A percentile compares a stretch with the other conserved stretches of the same genome.
phyloP scores from a whole-genome alignment of 108 stramenopile species.

The Stephanodiscus minutulus region DNA sequence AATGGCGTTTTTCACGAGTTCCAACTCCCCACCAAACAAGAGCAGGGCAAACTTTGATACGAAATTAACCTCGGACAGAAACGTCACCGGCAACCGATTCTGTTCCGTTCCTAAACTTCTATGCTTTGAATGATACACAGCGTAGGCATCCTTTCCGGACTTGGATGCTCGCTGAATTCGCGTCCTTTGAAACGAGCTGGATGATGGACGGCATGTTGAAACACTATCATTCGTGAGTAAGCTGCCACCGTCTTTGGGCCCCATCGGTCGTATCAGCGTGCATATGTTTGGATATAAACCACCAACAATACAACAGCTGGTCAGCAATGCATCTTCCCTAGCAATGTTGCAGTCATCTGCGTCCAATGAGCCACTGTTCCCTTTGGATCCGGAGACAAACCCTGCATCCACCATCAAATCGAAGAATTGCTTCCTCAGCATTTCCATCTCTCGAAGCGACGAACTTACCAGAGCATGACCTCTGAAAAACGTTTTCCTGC shows the following conservation, averaged over 20 bases:
- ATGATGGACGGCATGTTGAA: slow-evolving; percentile 38
- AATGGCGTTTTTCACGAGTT: slow-evolving; percentile 53
- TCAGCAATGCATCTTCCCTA: slow-evolving; percentile 57
- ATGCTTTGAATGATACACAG: slow-evolving; percentile 66
- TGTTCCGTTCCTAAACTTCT: slow-evolving; percentile 35
- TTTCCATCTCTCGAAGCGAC: slow-evolving; percentile 51
- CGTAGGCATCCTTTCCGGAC: slow-evolving; percentile 65
- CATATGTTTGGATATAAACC: slow-evolving; percentile 74
- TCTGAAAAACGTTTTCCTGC: slow-evolving; percentile 39
- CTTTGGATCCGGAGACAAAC: slow-evolving; percentile 22
- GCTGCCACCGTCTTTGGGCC: slow-evolving; percentile 47
- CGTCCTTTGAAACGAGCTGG: slow-evolving; percentile 58
- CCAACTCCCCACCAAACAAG: slow-evolving; percentile 62
- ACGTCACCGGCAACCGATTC: slow-evolving; percentile 36
- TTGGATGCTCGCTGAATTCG: slow-evolving; percentile 49
- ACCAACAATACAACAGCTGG: slow-evolving; percentile 62
- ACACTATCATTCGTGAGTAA: slow-evolving; percentile 58
- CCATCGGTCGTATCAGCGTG: slow-evolving; percentile 54
- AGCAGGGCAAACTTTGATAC: slow-evolving; percentile 66
- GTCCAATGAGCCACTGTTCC: slow-evolving; percentile 3
- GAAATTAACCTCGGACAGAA: slow-evolving; percentile 70
- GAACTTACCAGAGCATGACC: slow-evolving; percentile 46
- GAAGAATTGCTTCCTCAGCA: slow-evolving; percentile 54
- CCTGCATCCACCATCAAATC: slow-evolving; percentile 59
- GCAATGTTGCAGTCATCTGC: slow-evolving; percentile 35